Base-by-base conservation (phyloP, 163 green algal genomes). In the Scenedesmus sp. region DNA sequence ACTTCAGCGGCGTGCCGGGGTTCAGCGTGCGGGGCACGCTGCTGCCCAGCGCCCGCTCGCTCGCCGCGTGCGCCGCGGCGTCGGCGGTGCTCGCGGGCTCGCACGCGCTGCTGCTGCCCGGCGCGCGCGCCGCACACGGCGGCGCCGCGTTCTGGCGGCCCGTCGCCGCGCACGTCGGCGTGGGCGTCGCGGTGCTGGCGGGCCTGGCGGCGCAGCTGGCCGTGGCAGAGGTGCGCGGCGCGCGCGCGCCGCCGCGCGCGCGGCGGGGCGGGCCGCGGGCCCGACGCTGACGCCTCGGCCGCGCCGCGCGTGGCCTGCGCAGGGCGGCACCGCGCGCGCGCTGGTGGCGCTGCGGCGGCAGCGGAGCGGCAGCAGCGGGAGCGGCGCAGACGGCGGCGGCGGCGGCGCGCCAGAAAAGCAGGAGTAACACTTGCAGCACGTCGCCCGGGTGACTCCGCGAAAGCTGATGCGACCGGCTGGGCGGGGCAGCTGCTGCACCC, bases 11-110 rank as follows among this genome's bases (percentile, higher is more conserved):
- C 0, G 45, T 86, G 1, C 17, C 39, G 22, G 31, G 36, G 60
- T 87, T 89, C 81, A 69, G 47, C 47, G 24, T 87, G 33, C 24
- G n/a, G 0, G 45, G n/a, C n/a, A n/a, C 72, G 42, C 76, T 95
- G 9, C 62, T 90, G 54, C 90, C 90, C 26, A 73, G 60, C 5
- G n/a, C 22, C 13, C 15, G 44, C 22, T 89, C 84, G 0, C 60
- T 88, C 0, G 29, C 22, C 0, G 80, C 78, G 0, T 81, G 86
- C n/a, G 72, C 57, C 0, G 26, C 34, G 0, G 82, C 83, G 0
- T 74, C 72, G 0, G 69, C 66, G 4, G 28, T 60, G 7, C 70
- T 83, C 2, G 60, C 56, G 14, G 47, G 39, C 6, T 90, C 83
- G 3, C 56, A 86, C 20, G 11, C 26, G 3, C 0, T 56, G 13